These are phyloP conservation scores for Phytophthora hybrid DNA, from an alignment of 352 stramenopile genomes.

Conservation along the genomic window DNA sequence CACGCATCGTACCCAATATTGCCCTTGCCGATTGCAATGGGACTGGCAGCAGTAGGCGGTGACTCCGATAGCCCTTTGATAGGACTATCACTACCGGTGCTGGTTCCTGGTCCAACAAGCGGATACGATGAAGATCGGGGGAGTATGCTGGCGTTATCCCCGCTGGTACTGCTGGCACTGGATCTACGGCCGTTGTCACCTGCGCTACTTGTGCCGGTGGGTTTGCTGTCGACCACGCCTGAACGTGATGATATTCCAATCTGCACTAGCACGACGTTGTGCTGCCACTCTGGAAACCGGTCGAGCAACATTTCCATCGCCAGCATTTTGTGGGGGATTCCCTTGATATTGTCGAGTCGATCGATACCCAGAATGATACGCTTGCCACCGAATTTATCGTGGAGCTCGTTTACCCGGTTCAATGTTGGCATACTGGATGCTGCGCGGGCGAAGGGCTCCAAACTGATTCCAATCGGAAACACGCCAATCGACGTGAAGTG, in stretches of 20 bases:
- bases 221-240: slow-evolving; percentile 49
- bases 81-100: slow-evolving; percentile 39
- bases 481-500: slow-evolving; percentile 91
- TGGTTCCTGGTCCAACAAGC: slow-evolving; percentile 17
- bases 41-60: slow-evolving; percentile 25
- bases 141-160: slow-evolving; percentile 16
- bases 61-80: slow-evolving; percentile 40
- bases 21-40: slow-evolving; percentile 34
- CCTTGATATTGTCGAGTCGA: slow-evolving; percentile 91
- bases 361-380: slow-evolving; percentile 88
- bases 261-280: slow-evolving; percentile 96
- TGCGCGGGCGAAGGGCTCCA: slow-evolving; percentile 81
- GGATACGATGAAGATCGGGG: slow-evolving; percentile 42
- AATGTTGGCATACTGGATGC: slow-evolving; percentile 64
- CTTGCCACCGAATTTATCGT: slow-evolving; percentile 82
- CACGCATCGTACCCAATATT: slow-evolving; percentile 47
- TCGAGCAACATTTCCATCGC: slow-evolving; percentile 89
- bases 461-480: slow-evolving; percentile 88
- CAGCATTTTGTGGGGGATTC: slow-evolving; percentile 90
- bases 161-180: slow-evolving; percentile 23
- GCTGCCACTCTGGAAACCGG: slow-evolving; percentile 91
- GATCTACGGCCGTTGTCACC: slow-evolving; percentile 21
- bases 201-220: slow-evolving; percentile 15
- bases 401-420: slow-evolving; percentile 73
- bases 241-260: slow-evolving; percentile 94